phyloP scores from a whole-genome alignment of 805 yeast genomes.

The Kluyveromyces starmeri region DNA sequence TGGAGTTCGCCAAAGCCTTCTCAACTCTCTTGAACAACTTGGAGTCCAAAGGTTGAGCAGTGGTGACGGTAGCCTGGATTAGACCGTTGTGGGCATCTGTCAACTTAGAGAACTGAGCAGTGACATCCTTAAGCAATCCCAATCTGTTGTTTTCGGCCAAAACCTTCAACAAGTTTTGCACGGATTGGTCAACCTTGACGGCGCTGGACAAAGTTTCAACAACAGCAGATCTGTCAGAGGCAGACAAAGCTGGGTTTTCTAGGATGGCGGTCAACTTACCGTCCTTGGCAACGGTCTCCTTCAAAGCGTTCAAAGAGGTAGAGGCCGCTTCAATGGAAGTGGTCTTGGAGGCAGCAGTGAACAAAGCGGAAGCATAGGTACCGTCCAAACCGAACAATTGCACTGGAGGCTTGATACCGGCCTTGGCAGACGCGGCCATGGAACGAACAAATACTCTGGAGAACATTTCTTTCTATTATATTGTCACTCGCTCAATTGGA shows the following conservation, averaged over 20 bases:
- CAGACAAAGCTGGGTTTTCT: conserved; percentile 75
- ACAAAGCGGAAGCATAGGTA: conserved; percentile 92
- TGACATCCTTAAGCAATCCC: conserved; percentile 53
- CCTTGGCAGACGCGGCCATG: conserved; percentile 52
- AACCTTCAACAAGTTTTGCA: conserved; percentile 71
- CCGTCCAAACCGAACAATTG: conserved; percentile 94
- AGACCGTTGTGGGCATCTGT: conserved; percentile 86
- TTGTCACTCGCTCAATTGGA: neutral
- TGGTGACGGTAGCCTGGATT: conserved; percentile 87
- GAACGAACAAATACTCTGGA: conserved; percentile 61
- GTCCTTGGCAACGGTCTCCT: conserved; percentile 48
- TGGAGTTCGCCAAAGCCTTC: conserved; percentile 66
- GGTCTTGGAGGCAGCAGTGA: conserved; percentile 80
- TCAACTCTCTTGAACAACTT: conserved; percentile 71
- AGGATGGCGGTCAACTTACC: conserved; percentile 52
- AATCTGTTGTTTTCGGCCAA: conserved; percentile 94
- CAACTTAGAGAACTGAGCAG: conserved; percentile 63
- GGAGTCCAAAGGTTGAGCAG: conserved; percentile 76
- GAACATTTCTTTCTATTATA: conserved; percentile 35
- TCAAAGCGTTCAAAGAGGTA: conserved; percentile 52
- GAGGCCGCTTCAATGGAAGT: conserved; percentile 65
- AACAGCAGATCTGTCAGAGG: conserved; percentile 63
- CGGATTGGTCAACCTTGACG: conserved; percentile 54
- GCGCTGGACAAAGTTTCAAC: conserved; percentile 47
- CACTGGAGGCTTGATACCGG: conserved; percentile 69